Base-by-base conservation (phyloP, 208 protist genomes). In the Trypanosoma theileri region DNA sequence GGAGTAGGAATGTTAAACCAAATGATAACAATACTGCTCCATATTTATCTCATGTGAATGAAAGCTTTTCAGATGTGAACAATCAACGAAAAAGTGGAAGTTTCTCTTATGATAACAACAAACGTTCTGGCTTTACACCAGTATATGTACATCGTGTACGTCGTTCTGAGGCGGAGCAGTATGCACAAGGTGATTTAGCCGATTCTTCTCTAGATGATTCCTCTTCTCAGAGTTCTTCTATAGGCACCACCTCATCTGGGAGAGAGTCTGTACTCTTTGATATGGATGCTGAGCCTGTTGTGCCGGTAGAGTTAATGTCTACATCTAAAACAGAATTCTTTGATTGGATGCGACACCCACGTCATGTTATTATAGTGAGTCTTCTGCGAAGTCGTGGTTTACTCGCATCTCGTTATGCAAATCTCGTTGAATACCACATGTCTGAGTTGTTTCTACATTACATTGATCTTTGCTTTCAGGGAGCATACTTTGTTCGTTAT, bases 361-460 rank as follows among this genome's bases (percentile, higher is more conserved):
- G 81, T 50, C 82, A 89, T 69, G 17, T 53, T 63, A 76, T 95
- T 59, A 58, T 95, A 17, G 59, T 92, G 14, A 67, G 56, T 3
- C 67, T 95, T 1, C 75, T 95, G 28, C 78, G 88, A 50, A 58
- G 72, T 10, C 82, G 86, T 51, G 86, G 86, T 31, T 79, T 95
- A 19, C 83, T 79, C 54, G 71, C 79, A 7, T 76, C 80, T 9
- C 82, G 75, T 11, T 81, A 90, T 55, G 73, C 69, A 4, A 71
- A 84, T 57, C 70, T 95, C 28, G 75, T 88, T 12, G 77, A 89
- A n/a, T 95, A 95, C 69, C 89, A 95, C 81, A 92, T 92, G 86
- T 71, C 89, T 9, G 79, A 92, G 64, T 46, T 82, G 0, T 90
- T 95, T 55, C 73, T 95, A 17, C 73, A 92, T 57, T 88, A 91